phyloP scores from a whole-genome alignment of 1,284 basidiomycete genomes.

The Malassezia vespertilionis region DNA sequence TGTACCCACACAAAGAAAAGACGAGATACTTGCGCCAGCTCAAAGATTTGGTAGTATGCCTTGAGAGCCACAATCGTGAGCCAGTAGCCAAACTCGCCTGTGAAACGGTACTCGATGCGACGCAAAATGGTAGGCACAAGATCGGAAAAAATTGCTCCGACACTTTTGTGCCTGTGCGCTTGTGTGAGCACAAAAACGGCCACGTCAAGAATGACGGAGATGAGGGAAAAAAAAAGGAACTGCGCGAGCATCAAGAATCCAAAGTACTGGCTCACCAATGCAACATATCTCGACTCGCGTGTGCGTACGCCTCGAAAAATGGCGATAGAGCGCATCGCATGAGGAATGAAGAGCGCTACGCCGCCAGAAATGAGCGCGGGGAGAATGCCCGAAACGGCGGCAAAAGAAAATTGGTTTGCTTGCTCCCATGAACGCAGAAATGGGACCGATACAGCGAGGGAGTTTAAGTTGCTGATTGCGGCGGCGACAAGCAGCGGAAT shows the following conservation, averaged over 20 bases:
- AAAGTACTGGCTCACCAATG: constrained; percentile 39
- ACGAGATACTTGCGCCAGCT: constrained; percentile 88
- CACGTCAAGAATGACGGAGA: constrained; percentile 38
- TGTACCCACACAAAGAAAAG: constrained; percentile 74
- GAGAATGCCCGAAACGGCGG: constrained; percentile 32
- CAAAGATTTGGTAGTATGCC: constrained; percentile 84
- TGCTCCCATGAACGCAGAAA: constrained; percentile 25
- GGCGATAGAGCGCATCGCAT: constrained; percentile 38
- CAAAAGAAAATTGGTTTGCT: constrained; percentile 28
- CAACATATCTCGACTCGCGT: constrained; percentile 27
- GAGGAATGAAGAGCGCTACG: constrained; percentile 34
- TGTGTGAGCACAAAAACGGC: constrained; percentile 6
- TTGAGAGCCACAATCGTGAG: constrained; percentile 55
- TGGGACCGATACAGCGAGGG: constrained; percentile 24
- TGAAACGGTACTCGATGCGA: constrained; percentile 34
- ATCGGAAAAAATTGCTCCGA: not conserved
- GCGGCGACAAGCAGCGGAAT: constrained; percentile 37
- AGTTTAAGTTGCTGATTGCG: constrained; percentile 37
- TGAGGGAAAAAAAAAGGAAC: constrained; percentile 43
- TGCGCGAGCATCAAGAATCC: constrained; percentile 41
- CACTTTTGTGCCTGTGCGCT: constrained; percentile 25
- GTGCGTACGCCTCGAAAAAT: constrained; percentile 43
- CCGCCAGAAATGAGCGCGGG: constrained; percentile 39
- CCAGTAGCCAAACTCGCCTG: constrained; percentile 43
- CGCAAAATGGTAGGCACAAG: constrained; percentile 13